phyloP scores from a whole-genome alignment of 23 red algal genomes.

The Cyanidioschyzon merolae region DNA sequence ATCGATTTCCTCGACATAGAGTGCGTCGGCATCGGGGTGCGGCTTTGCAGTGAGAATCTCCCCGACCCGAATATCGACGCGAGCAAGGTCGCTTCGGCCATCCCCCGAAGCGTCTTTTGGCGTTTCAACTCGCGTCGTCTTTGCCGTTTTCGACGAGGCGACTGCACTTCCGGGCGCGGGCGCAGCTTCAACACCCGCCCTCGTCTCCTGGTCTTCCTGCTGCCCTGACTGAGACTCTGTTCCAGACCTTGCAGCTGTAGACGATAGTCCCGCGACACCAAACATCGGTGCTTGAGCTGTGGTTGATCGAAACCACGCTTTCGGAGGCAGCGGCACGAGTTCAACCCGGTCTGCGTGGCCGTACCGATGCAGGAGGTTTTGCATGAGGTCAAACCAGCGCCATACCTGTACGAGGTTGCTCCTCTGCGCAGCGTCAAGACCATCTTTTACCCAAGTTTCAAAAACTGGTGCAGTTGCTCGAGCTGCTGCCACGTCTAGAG shows the following conservation, averaged over 20 bases:
- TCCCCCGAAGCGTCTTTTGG: neutral
- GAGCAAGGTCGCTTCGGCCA: neutral
- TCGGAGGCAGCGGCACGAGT: neutral
- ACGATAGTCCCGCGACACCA: neutral
- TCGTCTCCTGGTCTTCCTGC: neutral
- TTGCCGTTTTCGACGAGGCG: neutral
- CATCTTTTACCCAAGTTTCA: neutral
- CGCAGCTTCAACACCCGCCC: neutral
- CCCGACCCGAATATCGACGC: slow-evolving; percentile 35
- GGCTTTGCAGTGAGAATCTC: slow-evolving; percentile 22
- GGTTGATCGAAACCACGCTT: neutral
- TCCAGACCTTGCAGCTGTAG: neutral
- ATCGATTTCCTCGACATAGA: slow-evolving; percentile 40
- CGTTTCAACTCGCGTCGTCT: neutral
- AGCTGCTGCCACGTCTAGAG: neutral
- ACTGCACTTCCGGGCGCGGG: neutral
- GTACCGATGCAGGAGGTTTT: neutral
- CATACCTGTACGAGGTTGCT: neutral
- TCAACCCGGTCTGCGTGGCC: neutral
- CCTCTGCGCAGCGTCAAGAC: neutral
- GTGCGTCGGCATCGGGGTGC: slow-evolving; percentile 35
- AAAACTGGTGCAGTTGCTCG: neutral
- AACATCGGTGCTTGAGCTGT: neutral
- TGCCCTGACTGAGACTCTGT: neutral
- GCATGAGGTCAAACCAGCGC: slow-evolving; percentile 31